A percentile compares a stretch with the other conserved stretches of the same genome.
phyloP scores from a whole-genome alignment of 176 grass and related monocot genomes.

The Cenchrus americanus region DNA sequence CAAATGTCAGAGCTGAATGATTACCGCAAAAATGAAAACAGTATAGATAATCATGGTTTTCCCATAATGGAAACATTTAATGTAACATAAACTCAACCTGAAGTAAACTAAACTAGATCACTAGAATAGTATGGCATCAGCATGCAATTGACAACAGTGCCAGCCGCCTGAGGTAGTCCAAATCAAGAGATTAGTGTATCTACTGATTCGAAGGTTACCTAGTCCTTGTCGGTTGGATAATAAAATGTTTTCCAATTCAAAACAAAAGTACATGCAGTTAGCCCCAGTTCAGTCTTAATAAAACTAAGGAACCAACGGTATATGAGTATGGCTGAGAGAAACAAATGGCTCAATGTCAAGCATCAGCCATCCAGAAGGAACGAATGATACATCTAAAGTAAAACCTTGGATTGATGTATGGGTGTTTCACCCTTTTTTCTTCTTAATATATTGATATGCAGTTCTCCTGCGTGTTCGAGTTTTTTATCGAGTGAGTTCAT shows the following conservation, averaged over 20 bases:
- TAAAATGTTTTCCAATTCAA: background rate
- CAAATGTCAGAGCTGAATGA: background rate
- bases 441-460: too few species aligned
- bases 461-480: too few species aligned
- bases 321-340: background rate
- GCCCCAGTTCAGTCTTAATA: background rate
- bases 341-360: background rate
- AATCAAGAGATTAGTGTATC: background rate
- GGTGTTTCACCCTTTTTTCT: too few species aligned
- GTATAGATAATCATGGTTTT: background rate
- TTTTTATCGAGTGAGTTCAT: conserved; percentile 17
- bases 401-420: too few species aligned
- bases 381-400: background rate
- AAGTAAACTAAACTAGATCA: background rate
- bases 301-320: background rate
- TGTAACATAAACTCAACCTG: background rate
- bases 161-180: background rate
- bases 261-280: background rate
- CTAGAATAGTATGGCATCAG: background rate
- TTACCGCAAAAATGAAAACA: background rate
- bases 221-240: conserved; percentile 16
- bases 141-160: conserved; percentile 15
- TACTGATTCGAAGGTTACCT: background rate
- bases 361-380: conserved; percentile 5
- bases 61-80: background rate